Conservation (phyloP, 768 basidiomycete species). For the Filobasidium wieringae region DNA sequence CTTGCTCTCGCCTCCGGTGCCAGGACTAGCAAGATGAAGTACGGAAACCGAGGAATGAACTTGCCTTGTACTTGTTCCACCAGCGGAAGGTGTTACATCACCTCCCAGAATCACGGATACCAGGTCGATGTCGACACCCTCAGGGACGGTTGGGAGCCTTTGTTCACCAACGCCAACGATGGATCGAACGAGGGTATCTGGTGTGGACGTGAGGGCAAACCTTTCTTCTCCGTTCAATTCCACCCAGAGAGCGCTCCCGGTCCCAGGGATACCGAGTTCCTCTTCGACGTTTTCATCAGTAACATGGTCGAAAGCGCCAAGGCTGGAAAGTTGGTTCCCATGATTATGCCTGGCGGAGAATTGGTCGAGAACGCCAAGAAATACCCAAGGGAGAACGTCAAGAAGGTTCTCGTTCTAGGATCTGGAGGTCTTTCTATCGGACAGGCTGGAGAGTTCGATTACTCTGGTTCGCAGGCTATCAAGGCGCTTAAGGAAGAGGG, state of each 20-base stretch:
- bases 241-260: constrained; percentile 96
- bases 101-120: constrained; percentile 97
- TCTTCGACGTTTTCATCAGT: constrained; percentile 94
- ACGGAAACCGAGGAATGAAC: constrained; percentile 97
- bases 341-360: constrained; percentile 44
- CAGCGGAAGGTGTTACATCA: constrained; percentile 95
- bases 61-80: constrained; percentile 91
- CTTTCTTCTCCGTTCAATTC: constrained; percentile 98
- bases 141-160: constrained; percentile 74
- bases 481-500: constrained; percentile 98
- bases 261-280: constrained; percentile 93
- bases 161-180: constrained; percentile 95
- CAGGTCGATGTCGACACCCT: constrained; percentile 76
- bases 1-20: constrained; percentile 90
- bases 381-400: constrained; percentile 55
- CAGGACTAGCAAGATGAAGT: constrained; percentile 96
- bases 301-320: constrained; percentile 61
- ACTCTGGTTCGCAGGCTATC: constrained; percentile 97
- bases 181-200: constrained; percentile 96
- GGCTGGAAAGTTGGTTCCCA: constrained; percentile 39
- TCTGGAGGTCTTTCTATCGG: constrained; percentile 97
- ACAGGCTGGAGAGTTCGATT: constrained; percentile 98
- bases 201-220: constrained; percentile 60
- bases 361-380: constrained; percentile 69
- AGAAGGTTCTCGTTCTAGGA: constrained; percentile 91